A percentile compares a stretch with the other conserved stretches of the same genome.
phyloP scores from a whole-genome alignment of 164 flowering plant species.

The Liriodendron chinense region DNA sequence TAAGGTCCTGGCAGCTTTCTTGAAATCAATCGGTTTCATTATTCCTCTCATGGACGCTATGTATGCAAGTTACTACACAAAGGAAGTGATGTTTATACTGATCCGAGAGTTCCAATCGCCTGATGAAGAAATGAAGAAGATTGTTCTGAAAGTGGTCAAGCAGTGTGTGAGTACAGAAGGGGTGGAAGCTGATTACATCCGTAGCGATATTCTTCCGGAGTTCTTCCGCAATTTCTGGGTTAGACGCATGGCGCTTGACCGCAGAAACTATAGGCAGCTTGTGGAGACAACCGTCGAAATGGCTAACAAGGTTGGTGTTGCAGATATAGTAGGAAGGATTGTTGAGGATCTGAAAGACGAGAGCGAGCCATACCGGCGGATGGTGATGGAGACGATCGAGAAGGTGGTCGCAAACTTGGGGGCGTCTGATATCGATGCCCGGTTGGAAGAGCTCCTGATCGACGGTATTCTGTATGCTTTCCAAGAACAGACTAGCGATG shows the following conservation, averaged over 20 bases:
- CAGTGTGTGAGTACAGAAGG: constrained; percentile 99
- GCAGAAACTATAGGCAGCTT: constrained; percentile 91
- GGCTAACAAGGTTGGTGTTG: constrained; percentile 95
- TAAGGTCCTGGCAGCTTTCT: constrained; percentile 95
- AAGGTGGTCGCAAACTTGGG: constrained; percentile 94
- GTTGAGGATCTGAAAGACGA: constrained; percentile 99
- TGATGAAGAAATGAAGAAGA: constrained; percentile 99
- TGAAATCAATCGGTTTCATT: constrained; percentile 96
- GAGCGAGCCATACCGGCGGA: constrained; percentile 95
- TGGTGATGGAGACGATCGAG: constrained; percentile 99
- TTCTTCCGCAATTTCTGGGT: constrained; percentile 95
- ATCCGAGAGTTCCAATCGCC: constrained; percentile 99
- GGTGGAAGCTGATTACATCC: constrained; percentile 86
- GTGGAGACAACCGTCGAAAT: constrained; percentile 98
- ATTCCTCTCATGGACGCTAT: constrained; percentile 99
- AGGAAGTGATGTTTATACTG: constrained; percentile 88
- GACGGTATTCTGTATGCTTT: constrained; percentile 97
- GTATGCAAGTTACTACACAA: constrained; percentile 95
- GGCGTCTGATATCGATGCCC: constrained; percentile 91
- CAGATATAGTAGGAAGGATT: constrained; percentile 90
- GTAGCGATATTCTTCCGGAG: constrained; percentile 89
- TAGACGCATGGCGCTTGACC: constrained; percentile 94
- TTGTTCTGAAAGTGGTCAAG: constrained; percentile 93
- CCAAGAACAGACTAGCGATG: constrained; percentile 99
- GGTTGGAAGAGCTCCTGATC: constrained; percentile 89